These are phyloP conservation scores for Balakata baccata DNA, from an alignment of 345 rosid genomes.

Conservation along the genomic window DNA sequence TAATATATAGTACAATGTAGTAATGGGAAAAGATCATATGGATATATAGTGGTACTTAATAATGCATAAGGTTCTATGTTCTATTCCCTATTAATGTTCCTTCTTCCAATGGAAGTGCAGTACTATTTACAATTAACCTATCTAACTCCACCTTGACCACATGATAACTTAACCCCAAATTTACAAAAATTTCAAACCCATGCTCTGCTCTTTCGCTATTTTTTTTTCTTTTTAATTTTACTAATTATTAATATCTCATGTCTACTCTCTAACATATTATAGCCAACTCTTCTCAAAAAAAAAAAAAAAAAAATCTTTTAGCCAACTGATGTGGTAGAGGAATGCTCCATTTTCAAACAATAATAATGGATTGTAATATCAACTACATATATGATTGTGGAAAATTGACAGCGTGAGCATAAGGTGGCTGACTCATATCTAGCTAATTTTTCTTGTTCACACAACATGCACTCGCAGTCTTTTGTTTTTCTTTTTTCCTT, in stretches of 20 bases:
- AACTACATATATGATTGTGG: constrained; percentile 23
- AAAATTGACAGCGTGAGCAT: constrained; percentile 36
- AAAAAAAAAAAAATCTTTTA: too few relatives aligned
- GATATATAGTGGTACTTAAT: not conserved
- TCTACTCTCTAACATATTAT: too few relatives aligned
- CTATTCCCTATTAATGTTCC: not conserved
- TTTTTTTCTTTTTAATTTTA: too few relatives aligned
- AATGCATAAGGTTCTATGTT: not conserved
- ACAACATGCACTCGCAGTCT: not conserved
- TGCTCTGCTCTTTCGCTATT: constrained; percentile 22
- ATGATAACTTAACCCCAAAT: not conserved
- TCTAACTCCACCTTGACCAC: constrained; percentile 20
- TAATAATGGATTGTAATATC: constrained; percentile 18
- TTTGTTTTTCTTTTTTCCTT: not conserved
- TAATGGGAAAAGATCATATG: not conserved
- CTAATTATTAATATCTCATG: too few relatives aligned
- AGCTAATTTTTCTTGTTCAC: constrained; percentile 6
- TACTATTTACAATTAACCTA: not conserved
- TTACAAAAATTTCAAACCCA: not conserved
- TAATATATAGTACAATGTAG: too few relatives aligned
- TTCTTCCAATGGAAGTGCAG: too few relatives aligned
- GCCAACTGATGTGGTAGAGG: too few relatives aligned
- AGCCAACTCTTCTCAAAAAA: too few relatives aligned
- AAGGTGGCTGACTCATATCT: constrained; percentile 37
- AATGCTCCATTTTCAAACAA: too few relatives aligned